phyloP scores from a whole-genome alignment of 2,329 filamentous ascomycete genomes.

The Botrytis sinoallii region DNA sequence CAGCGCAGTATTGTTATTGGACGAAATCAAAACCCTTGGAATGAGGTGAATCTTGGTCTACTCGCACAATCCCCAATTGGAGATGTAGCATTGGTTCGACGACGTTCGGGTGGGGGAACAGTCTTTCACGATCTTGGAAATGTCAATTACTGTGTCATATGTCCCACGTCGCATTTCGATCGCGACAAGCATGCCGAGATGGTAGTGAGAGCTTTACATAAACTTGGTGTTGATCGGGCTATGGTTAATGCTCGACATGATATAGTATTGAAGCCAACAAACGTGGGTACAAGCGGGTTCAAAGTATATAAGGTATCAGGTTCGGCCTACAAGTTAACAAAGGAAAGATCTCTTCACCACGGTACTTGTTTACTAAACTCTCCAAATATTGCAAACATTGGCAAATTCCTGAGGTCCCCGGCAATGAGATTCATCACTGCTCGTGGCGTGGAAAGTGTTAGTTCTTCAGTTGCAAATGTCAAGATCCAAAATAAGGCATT shows the following conservation, averaged over 20 bases:
- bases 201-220: slow-evolving; percentile 77
- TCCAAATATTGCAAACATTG: slow-evolving; percentile 68
- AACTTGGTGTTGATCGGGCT: slow-evolving; percentile 55
- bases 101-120: slow-evolving; percentile 83
- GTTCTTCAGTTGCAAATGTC: slow-evolving; percentile 79
- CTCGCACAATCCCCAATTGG: slow-evolving; percentile 41
- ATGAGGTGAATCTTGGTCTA: slow-evolving; percentile 74
- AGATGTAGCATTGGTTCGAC: slow-evolving; percentile 60
- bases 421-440: slow-evolving; percentile 73
- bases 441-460: slow-evolving; percentile 86
- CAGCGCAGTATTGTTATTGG: slow-evolving; percentile 85
- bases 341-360: slow-evolving; percentile 80
- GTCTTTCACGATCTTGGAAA: slow-evolving; percentile 95
- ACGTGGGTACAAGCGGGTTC: slow-evolving; percentile 19
- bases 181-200: slow-evolving; percentile 87
- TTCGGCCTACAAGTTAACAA: slow-evolving; percentile 90
- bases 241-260: slow-evolving; percentile 89
- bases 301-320: slow-evolving; percentile 77
- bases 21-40: slow-evolving; percentile 97
- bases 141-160: slow-evolving; percentile 91
- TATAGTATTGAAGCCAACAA: slow-evolving; percentile 68
- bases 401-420: slow-evolving; percentile 71
- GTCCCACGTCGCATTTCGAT: slow-evolving; percentile 71
- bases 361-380: slow-evolving; percentile 83
- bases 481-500: slow-evolving; percentile 51